Conservation (phyloP, 768 basidiomycete genomes). For the Naganishia friedmannii region DNA sequence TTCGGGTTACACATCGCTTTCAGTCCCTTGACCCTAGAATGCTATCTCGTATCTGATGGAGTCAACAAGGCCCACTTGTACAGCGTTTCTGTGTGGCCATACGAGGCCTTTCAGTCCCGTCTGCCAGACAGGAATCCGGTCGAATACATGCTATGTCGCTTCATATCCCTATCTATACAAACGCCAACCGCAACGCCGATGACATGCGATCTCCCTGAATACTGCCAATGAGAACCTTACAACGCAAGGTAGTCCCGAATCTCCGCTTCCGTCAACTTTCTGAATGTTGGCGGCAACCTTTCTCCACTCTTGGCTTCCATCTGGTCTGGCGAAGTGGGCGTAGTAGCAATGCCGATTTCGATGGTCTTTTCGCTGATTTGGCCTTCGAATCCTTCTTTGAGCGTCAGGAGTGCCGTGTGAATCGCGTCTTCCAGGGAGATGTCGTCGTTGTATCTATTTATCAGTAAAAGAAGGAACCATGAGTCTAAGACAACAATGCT, state of each 20-base stretch:
- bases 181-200: neutral
- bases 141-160: neutral
- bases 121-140: neutral
- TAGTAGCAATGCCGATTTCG: constrained; percentile 93
- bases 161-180: constrained; percentile 12
- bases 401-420: constrained; percentile 92
- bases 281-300: constrained; percentile 78
- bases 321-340: constrained; percentile 64
- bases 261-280: constrained; percentile 94
- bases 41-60: no score
- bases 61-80: no score
- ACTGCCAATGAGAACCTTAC: constrained; percentile 30
- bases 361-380: constrained; percentile 99
- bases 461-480: no score
- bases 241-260: constrained; percentile 82
- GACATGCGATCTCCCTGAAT: neutral
- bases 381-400: constrained; percentile 99
- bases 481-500: constrained; percentile 19
- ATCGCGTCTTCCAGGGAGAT: constrained; percentile 98
- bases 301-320: constrained; percentile 68
- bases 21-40: no score
- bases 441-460: constrained; percentile 88
- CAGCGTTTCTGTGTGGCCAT: no score
- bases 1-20: no score
- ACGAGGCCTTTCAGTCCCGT: neutral